Evolutionary conservation across 805 yeast genomes (phyloP).

Genomic region (Ogataea wickerhamii): DNA sequence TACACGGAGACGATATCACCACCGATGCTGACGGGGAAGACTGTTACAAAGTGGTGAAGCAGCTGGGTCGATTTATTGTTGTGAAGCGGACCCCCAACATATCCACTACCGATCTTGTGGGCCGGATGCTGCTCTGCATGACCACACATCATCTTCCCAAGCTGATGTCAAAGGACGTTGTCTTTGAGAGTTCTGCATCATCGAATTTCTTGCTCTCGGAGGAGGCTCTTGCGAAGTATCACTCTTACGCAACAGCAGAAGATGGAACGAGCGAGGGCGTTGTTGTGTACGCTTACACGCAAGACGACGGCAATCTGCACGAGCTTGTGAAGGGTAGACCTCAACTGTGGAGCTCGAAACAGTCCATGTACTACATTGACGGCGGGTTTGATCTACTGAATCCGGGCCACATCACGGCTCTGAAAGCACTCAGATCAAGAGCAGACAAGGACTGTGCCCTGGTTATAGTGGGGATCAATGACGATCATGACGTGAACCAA

Average conservation of each 20-base stretch:
- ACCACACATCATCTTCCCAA: conserved; percentile 53
- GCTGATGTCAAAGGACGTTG: conserved; percentile 28
- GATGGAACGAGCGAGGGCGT: conserved; percentile 60
- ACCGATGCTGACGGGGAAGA: conserved; percentile 95
- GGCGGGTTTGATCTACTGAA: conserved; percentile 93
- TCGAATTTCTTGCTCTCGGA: conserved; percentile 22
- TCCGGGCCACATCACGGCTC: conserved; percentile 84
- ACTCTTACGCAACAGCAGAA: conserved; percentile 55
- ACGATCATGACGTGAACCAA: conserved; percentile 52
- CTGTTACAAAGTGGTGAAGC: conserved; percentile 81
- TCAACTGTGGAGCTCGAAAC: conserved; percentile 8
- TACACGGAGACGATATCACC: conserved; percentile 97
- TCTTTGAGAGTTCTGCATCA: conserved; percentile 2
- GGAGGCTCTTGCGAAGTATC: conserved; percentile 42
- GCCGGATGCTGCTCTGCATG: conserved; percentile 68
- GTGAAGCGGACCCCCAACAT: conserved; percentile 93
- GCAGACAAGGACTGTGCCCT: conserved; percentile 38
- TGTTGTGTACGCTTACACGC: conserved; percentile 47
- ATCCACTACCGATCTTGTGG: conserved; percentile 91
- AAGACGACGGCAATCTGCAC: conserved; percentile 26
- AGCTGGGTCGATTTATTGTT: conserved; percentile 79
- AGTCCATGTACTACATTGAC: conserved; percentile 50
- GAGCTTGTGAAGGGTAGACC: conserved; percentile 36
- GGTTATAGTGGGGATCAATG: conserved; percentile 66
- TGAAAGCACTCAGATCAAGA: conserved; percentile 44